phyloP scores from a whole-genome alignment of 2,329 filamentous ascomycete genomes.

The Colletotrichum phormii region DNA sequence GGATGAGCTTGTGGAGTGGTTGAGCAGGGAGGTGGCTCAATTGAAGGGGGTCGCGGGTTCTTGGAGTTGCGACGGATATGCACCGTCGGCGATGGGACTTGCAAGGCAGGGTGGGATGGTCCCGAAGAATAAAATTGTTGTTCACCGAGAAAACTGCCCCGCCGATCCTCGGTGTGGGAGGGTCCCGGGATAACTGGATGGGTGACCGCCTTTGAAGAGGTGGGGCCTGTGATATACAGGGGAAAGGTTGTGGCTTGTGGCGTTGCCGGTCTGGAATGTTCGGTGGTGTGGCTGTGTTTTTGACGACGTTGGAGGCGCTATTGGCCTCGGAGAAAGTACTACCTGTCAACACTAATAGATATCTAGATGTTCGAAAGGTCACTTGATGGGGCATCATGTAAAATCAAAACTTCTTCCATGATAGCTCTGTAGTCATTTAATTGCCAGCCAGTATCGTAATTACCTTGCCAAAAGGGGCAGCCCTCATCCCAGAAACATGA shows the following conservation, averaged over 20 bases:
- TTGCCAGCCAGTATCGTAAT: background rate
- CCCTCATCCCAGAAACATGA: background rate
- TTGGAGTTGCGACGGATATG: background rate
- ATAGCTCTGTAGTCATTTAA: background rate
- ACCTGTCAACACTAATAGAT: too few relatives aligned
- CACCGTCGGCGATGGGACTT: background rate
- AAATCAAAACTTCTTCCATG: background rate
- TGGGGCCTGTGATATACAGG: background rate
- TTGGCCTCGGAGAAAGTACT: background rate
- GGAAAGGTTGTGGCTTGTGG: background rate
- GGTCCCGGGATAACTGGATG: conserved; percentile 5
- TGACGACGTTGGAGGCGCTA: conserved; percentile 2
- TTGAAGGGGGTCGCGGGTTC: background rate
- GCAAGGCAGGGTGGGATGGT: conserved; percentile 14
- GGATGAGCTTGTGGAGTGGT: background rate
- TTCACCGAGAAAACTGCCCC: conserved; percentile 36
- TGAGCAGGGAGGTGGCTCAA: conserved; percentile 11
- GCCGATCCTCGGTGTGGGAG: conserved; percentile 28
- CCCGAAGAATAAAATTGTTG: conserved; percentile 36
- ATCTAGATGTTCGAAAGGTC: background rate
- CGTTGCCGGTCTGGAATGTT: background rate
- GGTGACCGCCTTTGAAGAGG: conserved; percentile 18
- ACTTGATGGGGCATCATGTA: background rate
- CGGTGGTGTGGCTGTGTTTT: background rate
- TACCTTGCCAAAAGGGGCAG: background rate